A percentile compares a stretch with the other conserved stretches of the same genome.
phyloP scores from a whole-genome alignment of 495 filamentous ascomycete genomes.

The Talaromyces wortmannii region DNA sequence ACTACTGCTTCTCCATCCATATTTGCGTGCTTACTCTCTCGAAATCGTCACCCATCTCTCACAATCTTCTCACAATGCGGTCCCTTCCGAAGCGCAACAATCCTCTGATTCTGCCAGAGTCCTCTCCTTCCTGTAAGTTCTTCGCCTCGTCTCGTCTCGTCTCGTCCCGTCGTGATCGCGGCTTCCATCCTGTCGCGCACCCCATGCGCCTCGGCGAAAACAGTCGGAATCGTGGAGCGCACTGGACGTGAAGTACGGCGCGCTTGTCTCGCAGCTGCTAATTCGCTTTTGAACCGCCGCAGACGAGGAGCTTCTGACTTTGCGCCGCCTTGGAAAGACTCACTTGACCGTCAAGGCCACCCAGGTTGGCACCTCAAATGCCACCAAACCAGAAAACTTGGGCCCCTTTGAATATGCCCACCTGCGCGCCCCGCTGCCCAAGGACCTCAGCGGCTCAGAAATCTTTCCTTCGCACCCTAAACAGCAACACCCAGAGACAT shows the following conservation, averaged over 20 bases:
- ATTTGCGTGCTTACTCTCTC: background rate
- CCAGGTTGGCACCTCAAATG: slow-evolving; percentile 56
- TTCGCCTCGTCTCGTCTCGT: slow-evolving; percentile 18
- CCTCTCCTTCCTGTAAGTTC: slow-evolving; percentile 56
- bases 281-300: slow-evolving; percentile 17
- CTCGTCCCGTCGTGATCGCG: slow-evolving; percentile 3
- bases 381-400: slow-evolving; percentile 61
- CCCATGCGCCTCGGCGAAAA: background rate
- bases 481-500: slow-evolving; percentile 67
- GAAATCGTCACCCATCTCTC: slow-evolving; percentile 1
- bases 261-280: background rate
- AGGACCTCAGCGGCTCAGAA: slow-evolving; percentile 76
- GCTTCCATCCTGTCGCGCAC: background rate
- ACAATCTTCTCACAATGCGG: slow-evolving; percentile 46
- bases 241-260: background rate
- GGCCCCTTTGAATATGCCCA: slow-evolving; percentile 94
- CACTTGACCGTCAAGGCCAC: slow-evolving; percentile 74
- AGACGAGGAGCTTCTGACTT: slow-evolving; percentile 79
- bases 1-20: background rate
- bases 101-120: slow-evolving; percentile 68
- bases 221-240: background rate
- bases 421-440: slow-evolving; percentile 82
- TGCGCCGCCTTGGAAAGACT: slow-evolving; percentile 87
- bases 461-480: slow-evolving; percentile 68
- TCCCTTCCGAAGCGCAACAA: slow-evolving; percentile 65